phyloP scores from a whole-genome alignment of 2,329 filamentous ascomycete genomes.

The Monilinia aucupariae region DNA sequence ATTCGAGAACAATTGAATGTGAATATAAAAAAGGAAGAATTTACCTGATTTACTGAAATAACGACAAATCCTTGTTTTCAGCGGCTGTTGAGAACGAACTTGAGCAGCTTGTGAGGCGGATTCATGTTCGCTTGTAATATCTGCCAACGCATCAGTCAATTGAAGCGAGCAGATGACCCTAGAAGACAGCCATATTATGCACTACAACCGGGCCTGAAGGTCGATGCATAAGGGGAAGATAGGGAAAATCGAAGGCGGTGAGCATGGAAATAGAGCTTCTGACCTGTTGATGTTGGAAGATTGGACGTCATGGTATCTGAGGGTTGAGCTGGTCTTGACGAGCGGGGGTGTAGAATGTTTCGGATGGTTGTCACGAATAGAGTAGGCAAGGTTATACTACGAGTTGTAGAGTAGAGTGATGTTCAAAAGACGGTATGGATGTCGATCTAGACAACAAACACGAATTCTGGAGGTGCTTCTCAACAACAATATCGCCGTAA shows the following conservation, averaged over 20 bases:
- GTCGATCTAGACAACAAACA: conserved; percentile 10
- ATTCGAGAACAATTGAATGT: conserved; percentile 20
- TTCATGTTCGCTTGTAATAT: conserved; percentile 25
- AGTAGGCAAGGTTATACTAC: too few species aligned
- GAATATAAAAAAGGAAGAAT: conserved; percentile 14
- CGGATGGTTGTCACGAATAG: conserved; percentile 15
- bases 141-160: conserved; percentile 33
- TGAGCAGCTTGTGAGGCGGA: conserved; percentile 26
- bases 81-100: conserved; percentile 17
- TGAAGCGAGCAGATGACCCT: conserved; percentile 26
- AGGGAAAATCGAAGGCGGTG: conserved; percentile 18
- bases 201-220: conserved; percentile 23
- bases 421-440: conserved; percentile 10
- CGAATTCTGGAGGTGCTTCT: background rate
- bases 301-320: conserved; percentile 17
- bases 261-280: conserved; percentile 19
- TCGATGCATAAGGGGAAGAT: conserved; percentile 20
- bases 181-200: conserved; percentile 22
- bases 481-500: background rate
- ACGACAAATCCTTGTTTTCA: conserved; percentile 31
- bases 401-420: too few species aligned
- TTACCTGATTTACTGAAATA: conserved; percentile 33
- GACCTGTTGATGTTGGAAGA: conserved; percentile 17
- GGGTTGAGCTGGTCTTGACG: conserved; percentile 1
- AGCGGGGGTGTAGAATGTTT: conserved; percentile 11